Evolutionary conservation across 768 basidiomycete genomes (phyloP), one percentile per base, ranked within the genome.

Genomic region (Butyriboletus loyo): DNA sequence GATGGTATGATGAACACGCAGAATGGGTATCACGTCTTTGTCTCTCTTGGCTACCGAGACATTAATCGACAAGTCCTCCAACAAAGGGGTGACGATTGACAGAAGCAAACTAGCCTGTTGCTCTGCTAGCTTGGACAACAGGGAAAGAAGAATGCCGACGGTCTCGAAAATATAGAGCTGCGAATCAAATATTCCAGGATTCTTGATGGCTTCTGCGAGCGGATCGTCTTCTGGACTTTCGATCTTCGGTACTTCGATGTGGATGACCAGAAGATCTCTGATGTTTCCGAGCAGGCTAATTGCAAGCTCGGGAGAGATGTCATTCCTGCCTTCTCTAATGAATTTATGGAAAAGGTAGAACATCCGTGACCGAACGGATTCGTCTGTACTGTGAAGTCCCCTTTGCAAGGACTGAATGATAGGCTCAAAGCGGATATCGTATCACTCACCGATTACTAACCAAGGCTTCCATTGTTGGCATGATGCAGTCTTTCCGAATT

Each of bases 111-210:
- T 71, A 2, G 83, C 77, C 56, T 92, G 88, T 59, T 87, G 83
- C 22, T 86, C 80, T 2, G 86, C 78, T 10, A 72, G 75, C 53
- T 81, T 84, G 66, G 71, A 83, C 36, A 92, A 75, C n/a, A 92
- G 69, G 14, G 90, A 91, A 46, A 90, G 82, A 32, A 98, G 80
- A 11, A 80, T 87, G 25, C 97, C 97, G 24, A 85, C 81, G 0
- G 93, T 86, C 72, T 99, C 97, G 67, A 92, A 99, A 10, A 99
- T 79, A 67, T 98, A 96, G 22, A 98, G 75, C 67, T 99, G 97
- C 13, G 92, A 83, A 57, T 92, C 87, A 65, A 98, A 95, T 38
- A 84, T 71, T 5, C 77, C 73, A 13, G 89, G 78, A 47, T 83
- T 82, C 44, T 81, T 83, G 39, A 92, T 83, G 1, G 92, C 89